phyloP scores from a whole-genome alignment of 768 basidiomycete genomes.

The Rhodosporidiobolus sp. region DNA sequence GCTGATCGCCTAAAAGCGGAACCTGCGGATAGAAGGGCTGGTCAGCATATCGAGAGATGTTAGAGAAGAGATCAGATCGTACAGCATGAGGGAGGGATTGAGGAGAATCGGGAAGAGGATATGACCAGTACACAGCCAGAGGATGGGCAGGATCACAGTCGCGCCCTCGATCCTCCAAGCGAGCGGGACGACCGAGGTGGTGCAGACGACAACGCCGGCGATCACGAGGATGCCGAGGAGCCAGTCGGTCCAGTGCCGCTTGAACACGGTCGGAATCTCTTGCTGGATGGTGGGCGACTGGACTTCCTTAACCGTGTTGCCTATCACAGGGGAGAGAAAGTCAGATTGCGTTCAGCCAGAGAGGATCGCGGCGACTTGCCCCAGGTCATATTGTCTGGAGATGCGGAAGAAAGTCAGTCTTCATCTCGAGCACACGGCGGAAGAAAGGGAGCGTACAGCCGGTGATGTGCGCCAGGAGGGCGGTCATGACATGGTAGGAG shows the following conservation, averaged over 20 bases:
- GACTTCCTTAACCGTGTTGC: slow-evolving; percentile 78
- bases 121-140: slow-evolving; percentile 51
- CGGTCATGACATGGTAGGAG: slow-evolving; percentile 61
- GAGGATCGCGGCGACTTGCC: no score
- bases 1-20: no score
- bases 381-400: slow-evolving; percentile 60
- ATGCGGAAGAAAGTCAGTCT: neutral
- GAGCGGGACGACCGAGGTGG: slow-evolving; percentile 57
- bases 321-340: no score
- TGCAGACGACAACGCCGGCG: slow-evolving; percentile 60
- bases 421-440: no score
- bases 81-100: slow-evolving; percentile 86
- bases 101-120: slow-evolving; percentile 66
- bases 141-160: slow-evolving; percentile 73
- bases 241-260: slow-evolving; percentile 66
- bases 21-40: no score
- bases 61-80: no score
- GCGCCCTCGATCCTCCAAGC: slow-evolving; percentile 69
- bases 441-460: slow-evolving; percentile 47
- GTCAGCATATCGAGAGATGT: no score
- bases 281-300: slow-evolving; percentile 86
- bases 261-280: slow-evolving; percentile 78
- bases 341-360: no score
- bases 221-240: slow-evolving; percentile 54
- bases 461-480: slow-evolving; percentile 59